Evolutionary conservation across 441 rosid species (phyloP), one percentile per base, ranked within the genome.

Genomic region (Eutrema salsugineum): DNA sequence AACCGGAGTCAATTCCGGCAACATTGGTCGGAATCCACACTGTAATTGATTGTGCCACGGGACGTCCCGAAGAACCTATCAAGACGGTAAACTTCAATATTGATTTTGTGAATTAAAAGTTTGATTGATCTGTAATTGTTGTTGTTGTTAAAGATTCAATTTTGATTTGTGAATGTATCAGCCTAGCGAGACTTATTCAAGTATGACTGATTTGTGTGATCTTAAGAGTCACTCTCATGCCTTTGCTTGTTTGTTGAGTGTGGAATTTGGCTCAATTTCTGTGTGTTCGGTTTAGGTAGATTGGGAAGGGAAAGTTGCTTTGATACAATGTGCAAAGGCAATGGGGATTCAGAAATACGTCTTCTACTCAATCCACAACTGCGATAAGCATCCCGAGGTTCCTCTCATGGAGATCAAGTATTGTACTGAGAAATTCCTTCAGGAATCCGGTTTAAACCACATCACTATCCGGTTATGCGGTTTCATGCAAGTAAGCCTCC

Each of bases 241-340:
- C 20, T 63, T 14, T 15, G 22, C 32, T 33, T 43, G 35, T 43
- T 33, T 30, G 60, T 16, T 48, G 12, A 49, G 40, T 70, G 15
- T 28, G 11, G 30, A 47, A 20, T 44, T 30, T 72, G 16, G 20
- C 38, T 73, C 32, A 68, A 76, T 76, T 58, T 55, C 36, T 36
- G 39, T 78, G 54, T 63, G 44, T 85, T 81, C 76, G 83, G 73
- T 91, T 84, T 86, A 90, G 97, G 99, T 94, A 88, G 99, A 94
- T 63, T 94, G 99, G 97, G 96, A 90, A 91, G 97, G 99, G 58
- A 94, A 91, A 86, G 97, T 94, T 78, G 99, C 93, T 63, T 87
- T 91, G 28, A 88, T 94, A 82, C 99, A 94, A 77, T 90, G 93
- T 75, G 99, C 97, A 71, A 91, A 94, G 77, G 97, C 97, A 62